phyloP scores from a whole-genome alignment of 306 rosid species.

The Medicago ruthenica region DNA sequence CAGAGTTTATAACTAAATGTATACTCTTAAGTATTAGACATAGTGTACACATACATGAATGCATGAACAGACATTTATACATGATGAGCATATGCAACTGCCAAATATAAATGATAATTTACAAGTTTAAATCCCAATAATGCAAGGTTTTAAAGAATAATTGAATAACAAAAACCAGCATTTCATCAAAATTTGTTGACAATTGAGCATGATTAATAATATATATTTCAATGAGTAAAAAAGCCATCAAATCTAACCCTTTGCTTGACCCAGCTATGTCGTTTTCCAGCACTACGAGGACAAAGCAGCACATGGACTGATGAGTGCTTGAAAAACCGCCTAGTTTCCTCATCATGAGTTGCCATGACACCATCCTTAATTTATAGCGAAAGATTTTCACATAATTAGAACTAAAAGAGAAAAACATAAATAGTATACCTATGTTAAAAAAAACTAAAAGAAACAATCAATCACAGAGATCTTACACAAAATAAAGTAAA shows the following conservation, averaged over 20 bases:
- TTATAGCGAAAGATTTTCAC: constrained; percentile 16
- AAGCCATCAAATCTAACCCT: constrained; percentile 58
- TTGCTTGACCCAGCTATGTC: constrained; percentile 94
- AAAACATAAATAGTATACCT: constrained; percentile 17
- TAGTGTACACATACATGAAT: no score
- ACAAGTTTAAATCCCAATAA: constrained; percentile 20
- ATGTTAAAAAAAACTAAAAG: constrained; percentile 18
- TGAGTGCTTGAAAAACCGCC: constrained; percentile 85
- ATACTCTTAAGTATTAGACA: no score
- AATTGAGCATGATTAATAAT: constrained; percentile 25
- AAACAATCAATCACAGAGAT: background rate
- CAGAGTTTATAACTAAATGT: background rate
- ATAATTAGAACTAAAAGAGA: constrained; percentile 33
- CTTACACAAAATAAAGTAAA: constrained; percentile 30
- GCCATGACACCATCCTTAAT: constrained; percentile 93
- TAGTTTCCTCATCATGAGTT: constrained; percentile 97
- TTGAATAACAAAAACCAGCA: constrained; percentile 19
- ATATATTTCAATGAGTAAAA: background rate
- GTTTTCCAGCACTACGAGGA: constrained; percentile 89
- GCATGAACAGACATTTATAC: background rate
- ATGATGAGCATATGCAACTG: background rate
- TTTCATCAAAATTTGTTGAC: constrained; percentile 26
- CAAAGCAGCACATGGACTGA: constrained; percentile 90
- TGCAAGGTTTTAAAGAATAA: constrained; percentile 24
- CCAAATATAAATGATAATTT: background rate